Conservation (phyloP, 306 rosid genomes). For the Pterocarpus santalinus region DNA sequence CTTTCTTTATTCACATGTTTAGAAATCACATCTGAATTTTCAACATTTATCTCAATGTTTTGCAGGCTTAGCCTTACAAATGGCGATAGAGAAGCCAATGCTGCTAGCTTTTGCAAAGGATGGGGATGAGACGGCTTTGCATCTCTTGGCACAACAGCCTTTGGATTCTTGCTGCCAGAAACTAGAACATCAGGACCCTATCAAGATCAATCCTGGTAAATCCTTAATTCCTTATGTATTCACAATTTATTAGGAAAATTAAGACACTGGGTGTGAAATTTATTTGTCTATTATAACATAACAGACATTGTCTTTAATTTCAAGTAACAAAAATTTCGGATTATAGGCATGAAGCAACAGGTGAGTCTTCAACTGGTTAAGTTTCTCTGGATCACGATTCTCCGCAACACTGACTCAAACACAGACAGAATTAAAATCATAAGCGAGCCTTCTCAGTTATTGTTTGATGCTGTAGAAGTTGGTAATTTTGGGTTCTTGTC, state of each 20-base stretch:
- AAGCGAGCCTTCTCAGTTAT: slow-evolving; percentile 23
- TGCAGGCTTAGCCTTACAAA: slow-evolving; percentile 42
- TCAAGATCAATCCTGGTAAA: slow-evolving; percentile 39
- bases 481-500: slow-evolving; percentile 57
- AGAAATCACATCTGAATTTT: too few species aligned
- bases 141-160: slow-evolving; percentile 42
- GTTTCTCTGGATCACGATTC: slow-evolving; percentile 36
- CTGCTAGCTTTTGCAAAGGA: slow-evolving; percentile 33
- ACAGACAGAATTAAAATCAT: background rate
- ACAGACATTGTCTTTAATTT: background rate
- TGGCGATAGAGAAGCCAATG: background rate
- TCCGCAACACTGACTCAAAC: background rate
- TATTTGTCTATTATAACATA: background rate
- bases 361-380: slow-evolving; percentile 40
- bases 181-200: background rate
- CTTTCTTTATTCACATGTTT: background rate
- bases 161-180: slow-evolving; percentile 17
- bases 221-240: background rate
- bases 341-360: slow-evolving; percentile 33
- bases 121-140: slow-evolving; percentile 39
- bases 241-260: background rate
- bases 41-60: background rate
- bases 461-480: slow-evolving; percentile 47
- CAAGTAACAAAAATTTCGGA: background rate
- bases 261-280: background rate